Conservation (phyloP, 2,329 filamentous ascomycete genomes). For the Sclerotiophoma versabilis region DNA sequence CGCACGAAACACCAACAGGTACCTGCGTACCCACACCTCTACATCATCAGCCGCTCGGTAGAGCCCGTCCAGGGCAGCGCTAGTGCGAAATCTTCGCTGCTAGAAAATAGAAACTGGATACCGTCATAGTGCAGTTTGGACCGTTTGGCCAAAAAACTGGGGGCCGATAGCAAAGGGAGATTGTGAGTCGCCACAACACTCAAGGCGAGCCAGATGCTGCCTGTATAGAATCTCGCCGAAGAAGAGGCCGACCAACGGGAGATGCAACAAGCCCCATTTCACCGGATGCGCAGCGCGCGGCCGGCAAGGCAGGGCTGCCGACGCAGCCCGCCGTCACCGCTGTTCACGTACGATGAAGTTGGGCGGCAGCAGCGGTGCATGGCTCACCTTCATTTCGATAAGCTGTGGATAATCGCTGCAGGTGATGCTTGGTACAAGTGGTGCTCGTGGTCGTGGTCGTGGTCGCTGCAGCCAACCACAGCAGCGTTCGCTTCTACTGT, state of each 20-base stretch:
- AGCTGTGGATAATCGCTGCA: constrained; percentile 12
- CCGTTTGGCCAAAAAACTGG: constrained; percentile 31
- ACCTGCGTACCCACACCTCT: constrained; percentile 37
- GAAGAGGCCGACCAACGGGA: constrained; percentile 12
- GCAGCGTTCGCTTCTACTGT: constrained; percentile 4
- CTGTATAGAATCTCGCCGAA: constrained; percentile 27
- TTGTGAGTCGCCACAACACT: constrained; percentile 36
- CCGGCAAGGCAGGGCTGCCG: constrained; percentile 32
- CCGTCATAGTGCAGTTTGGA: constrained; percentile 32
- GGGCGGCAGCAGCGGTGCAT: constrained; percentile 9
- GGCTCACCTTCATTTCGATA: constrained; percentile 6
- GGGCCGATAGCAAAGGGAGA: constrained; percentile 26
- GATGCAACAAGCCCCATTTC: constrained; percentile 29
- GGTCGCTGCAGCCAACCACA: constrained; percentile 19
- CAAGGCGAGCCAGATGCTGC: constrained; percentile 6
- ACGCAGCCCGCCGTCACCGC: constrained; percentile 26
- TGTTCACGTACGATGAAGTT: constrained; percentile 1
- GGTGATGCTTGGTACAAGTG: constrained; percentile 10
- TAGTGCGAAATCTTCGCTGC: constrained; percentile 33
- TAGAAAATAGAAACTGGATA: constrained; percentile 39
- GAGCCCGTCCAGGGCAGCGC: constrained; percentile 25
- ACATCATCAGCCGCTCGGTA: constrained; percentile 35
- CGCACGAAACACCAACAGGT: constrained; percentile 32
- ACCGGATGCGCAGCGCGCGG: constrained; percentile 29
- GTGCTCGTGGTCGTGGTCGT: not conserved